Base-by-base conservation (phyloP, 225 moss, liverwort and hornwort species). In the Antitrichia curtipendula region DNA sequence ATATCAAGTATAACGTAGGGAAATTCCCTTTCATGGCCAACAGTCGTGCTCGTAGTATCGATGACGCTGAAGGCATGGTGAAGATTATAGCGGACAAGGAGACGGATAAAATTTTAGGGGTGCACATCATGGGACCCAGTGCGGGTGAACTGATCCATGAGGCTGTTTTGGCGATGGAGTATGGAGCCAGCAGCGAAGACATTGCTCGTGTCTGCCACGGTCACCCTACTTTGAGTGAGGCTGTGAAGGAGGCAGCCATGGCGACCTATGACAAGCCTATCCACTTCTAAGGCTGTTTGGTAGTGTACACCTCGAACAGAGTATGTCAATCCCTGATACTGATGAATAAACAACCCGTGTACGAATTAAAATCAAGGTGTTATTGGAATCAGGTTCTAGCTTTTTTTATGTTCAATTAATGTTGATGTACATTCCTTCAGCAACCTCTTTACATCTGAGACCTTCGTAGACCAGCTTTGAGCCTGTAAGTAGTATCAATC, bases 241-340 rank as follows among this genome's bases (percentile, higher is more conserved):
- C 97, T 82, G 93, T 97, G 34, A 98, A 98, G 93, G 98, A 98
- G 87, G 98, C 98, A 59, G 98, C 97, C 29, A 98, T 98, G 98
- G 97, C 98, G 64, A 97, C 98, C 70, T 98, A 97, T 78, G 98
- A 97, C 92, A 98, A 98, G 91, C 83, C 96, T 36, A 97, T 98
- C 83, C 98, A 98, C 90, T 95, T 95, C 49, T 98, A 92, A 93
- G 88, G 47, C 72, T 79, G 85, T 85, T 82, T 65, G 57, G 50
- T 88, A 75, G 86, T 86, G 83, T 87, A 83, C 77, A 20, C 75
- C 43, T 88, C 63, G 89, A 70, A 41, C 70, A 68, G 79, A 75
- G 75, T 78, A 68, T 89, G 88, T 88, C 93, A 90, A 80, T 59
- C 74, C 70, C 75, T 75, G 85, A 53, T 82, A n/a, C 82, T n/a